A percentile compares a stretch with the other conserved stretches of the same genome.
Conservation (phyloP, 1,139 yeast species). For the Geotrichum europaeum region DNA sequence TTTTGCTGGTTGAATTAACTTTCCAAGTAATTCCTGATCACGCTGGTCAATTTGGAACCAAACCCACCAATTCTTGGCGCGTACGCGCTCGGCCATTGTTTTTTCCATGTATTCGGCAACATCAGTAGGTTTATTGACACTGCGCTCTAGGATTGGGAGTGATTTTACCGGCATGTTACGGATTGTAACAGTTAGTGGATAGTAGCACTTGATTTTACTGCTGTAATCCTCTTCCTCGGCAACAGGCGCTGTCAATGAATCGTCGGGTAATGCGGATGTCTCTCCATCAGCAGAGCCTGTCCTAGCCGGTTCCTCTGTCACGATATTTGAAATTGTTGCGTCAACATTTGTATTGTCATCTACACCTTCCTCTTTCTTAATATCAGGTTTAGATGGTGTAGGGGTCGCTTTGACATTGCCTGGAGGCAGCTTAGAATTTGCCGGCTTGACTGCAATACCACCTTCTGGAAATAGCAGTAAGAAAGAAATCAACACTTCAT, state of each 20-base stretch:
- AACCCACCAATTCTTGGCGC: slow-evolving; percentile 56
- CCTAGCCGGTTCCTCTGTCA: slow-evolving; percentile 9
- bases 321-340: slow-evolving; percentile 21
- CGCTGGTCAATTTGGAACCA: slow-evolving; percentile 86
- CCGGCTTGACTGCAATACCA: slow-evolving; percentile 18
- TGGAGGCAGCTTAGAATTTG: slow-evolving; percentile 9
- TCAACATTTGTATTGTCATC: slow-evolving; percentile 26
- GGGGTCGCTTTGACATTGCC: slow-evolving; percentile 9
- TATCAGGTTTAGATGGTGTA: slow-evolving; percentile 3
- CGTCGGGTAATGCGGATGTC: not conserved
- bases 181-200: slow-evolving; percentile 61
- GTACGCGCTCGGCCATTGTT: slow-evolving; percentile 53
- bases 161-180: slow-evolving; percentile 60
- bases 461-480: slow-evolving; percentile 40
- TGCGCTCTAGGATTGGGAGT: slow-evolving; percentile 62
- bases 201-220: slow-evolving; percentile 32
- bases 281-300: not conserved
- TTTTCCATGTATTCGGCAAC: slow-evolving; percentile 59
- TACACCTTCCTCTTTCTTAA: slow-evolving; percentile 25
- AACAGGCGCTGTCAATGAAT: slow-evolving; percentile 16
- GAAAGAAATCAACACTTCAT: slow-evolving; percentile 59
- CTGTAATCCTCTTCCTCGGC: slow-evolving; percentile 15
- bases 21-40: slow-evolving; percentile 48
- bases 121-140: slow-evolving; percentile 52
- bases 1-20: slow-evolving; percentile 27